phyloP scores from a whole-genome alignment of 495 filamentous ascomycete genomes.

The Platismatia glauca region DNA sequence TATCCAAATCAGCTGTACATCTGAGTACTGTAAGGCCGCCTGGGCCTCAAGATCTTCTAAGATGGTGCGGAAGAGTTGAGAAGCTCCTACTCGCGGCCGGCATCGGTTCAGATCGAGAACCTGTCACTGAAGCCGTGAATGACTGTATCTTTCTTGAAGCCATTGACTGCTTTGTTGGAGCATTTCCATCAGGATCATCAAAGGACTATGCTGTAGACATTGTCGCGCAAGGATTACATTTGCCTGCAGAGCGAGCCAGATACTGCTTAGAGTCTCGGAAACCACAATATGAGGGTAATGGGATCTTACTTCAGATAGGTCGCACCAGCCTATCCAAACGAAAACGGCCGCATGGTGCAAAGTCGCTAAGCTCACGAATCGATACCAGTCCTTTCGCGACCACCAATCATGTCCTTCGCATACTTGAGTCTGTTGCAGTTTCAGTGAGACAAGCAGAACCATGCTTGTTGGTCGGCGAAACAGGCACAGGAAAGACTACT shows the following conservation, averaged over 20 bases:
- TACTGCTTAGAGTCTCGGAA: conserved; percentile 60
- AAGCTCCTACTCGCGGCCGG: conserved; percentile 47
- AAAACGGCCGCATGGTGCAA: conserved; percentile 24
- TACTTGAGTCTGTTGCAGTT: conserved; percentile 77
- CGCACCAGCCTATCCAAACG: conserved; percentile 49
- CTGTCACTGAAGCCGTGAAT: conserved; percentile 59
- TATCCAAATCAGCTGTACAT: neutral
- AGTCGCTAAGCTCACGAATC: conserved; percentile 18
- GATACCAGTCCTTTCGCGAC: conserved; percentile 51
- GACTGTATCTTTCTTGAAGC: conserved; percentile 88
- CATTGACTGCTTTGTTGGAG: conserved; percentile 77
- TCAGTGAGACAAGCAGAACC: conserved; percentile 79
- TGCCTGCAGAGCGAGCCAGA: conserved; percentile 67
- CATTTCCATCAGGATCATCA: conserved; percentile 57
- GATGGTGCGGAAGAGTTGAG: conserved; percentile 74
- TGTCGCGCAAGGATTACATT: conserved; percentile 76
- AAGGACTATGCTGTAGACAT: conserved; percentile 50
- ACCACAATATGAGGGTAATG: conserved; percentile 52
- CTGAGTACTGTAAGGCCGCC: conserved; percentile 43
- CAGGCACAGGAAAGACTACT: conserved; percentile 95
- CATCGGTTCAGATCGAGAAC: conserved; percentile 61
- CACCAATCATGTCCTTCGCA: conserved; percentile 58
- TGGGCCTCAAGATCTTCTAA: conserved; percentile 76
- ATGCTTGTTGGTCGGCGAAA: conserved; percentile 89
- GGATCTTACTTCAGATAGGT: conserved; percentile 55